Evolutionary conservation across 2,329 filamentous ascomycete species (phyloP).

Genomic region (Cryoendolithus antarcticus): DNA sequence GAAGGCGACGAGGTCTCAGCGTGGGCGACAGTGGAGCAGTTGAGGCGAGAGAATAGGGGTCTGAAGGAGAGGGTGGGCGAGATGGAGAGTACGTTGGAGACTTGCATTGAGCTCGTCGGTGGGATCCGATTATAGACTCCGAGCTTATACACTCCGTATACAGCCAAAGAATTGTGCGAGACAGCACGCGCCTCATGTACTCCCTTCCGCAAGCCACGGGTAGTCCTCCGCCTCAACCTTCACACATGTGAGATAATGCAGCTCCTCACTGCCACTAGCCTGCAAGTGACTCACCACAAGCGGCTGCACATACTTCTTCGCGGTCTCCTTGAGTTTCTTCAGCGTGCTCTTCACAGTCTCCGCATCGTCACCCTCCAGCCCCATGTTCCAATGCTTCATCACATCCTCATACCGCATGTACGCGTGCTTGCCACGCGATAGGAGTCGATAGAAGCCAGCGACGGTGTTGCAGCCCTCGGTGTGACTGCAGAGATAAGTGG

Average conservation of each 20-base stretch:
- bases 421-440: conserved; percentile 16
- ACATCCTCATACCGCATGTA: conserved; percentile 21
- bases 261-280: conserved; percentile 4
- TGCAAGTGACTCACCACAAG: conserved; percentile 13
- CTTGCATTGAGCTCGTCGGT: conserved; percentile 41
- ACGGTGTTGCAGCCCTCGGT: background rate
- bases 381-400: conserved; percentile 7
- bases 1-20: conserved; percentile 29
- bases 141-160: too few species aligned
- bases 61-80: conserved; percentile 41
- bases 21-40: conserved; percentile 40
- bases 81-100: conserved; percentile 43
- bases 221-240: conserved; percentile 18
- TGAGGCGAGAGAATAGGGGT: conserved; percentile 43
- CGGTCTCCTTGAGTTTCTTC: conserved; percentile 8
- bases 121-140: conserved; percentile 2
- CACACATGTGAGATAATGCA: conserved; percentile 26
- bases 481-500: conserved; percentile 7
- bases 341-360: background rate
- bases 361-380: conserved; percentile 3
- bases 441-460: conserved; percentile 19
- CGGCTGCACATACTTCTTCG: conserved; percentile 20
- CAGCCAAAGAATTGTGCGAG: too few species aligned
- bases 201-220: conserved; percentile 15
- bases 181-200: too few species aligned